Evolutionary conservation across 2,329 filamentous ascomycete genomes (phyloP).

Genomic region (Colletotrichum falcatum): DNA sequence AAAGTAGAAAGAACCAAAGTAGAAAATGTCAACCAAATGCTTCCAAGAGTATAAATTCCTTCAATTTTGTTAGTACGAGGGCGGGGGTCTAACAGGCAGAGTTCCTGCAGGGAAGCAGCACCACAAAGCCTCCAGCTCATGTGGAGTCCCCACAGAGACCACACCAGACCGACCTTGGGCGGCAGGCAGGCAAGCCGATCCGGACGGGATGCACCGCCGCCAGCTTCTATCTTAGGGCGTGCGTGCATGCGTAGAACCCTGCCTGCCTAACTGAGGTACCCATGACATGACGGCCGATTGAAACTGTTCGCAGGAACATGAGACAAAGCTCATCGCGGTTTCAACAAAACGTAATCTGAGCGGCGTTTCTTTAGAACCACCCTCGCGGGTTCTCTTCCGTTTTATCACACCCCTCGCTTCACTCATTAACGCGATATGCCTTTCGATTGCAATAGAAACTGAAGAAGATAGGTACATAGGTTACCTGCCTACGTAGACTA

Average conservation of each 20-base stretch:
- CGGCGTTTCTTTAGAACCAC: neutral
- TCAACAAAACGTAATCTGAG: constrained; percentile 12
- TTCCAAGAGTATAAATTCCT: constrained; percentile 8
- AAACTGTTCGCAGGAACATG: constrained; percentile 37
- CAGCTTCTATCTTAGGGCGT: constrained; percentile 25
- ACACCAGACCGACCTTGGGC: constrained; percentile 1
- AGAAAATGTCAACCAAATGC: constrained; percentile 26
- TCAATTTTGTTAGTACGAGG: neutral
- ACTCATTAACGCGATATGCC: neutral
- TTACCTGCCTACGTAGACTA: neutral
- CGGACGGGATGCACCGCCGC: constrained; percentile 22
- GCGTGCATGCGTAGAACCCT: constrained; percentile 24
- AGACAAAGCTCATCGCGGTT: constrained; percentile 33
- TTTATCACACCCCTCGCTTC: neutral
- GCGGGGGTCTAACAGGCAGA: neutral
- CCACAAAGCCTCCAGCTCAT: constrained; percentile 29
- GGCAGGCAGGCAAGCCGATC: constrained; percentile 28
- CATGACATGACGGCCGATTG: constrained; percentile 32
- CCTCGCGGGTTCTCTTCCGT: neutral
- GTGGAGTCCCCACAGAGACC: constrained; percentile 34
- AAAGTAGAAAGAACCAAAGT: constrained; percentile 34
- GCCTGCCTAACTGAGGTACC: constrained; percentile 14
- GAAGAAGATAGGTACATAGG: neutral
- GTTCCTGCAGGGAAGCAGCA: constrained; percentile 37
- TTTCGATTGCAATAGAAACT: neutral